Evolutionary conservation across 2,329 filamentous ascomycete species (phyloP).

Genomic region (Colletotrichum tanaceti): DNA sequence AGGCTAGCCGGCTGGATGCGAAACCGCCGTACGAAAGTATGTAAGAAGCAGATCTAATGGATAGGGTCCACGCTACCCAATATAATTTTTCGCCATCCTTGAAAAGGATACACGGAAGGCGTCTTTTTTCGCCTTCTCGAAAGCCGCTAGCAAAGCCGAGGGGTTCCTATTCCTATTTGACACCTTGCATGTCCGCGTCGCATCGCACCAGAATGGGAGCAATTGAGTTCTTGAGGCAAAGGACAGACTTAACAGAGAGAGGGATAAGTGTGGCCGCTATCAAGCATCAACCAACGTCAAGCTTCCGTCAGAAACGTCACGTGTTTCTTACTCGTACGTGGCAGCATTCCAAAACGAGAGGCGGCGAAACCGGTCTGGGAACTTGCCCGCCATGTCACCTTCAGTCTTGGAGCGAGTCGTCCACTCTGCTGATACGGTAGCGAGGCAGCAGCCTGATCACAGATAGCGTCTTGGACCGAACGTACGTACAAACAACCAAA

Average conservation of each 20-base stretch:
- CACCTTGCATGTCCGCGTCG: conserved; percentile 9
- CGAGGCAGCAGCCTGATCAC: neutral
- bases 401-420: neutral
- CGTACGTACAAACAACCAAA: neutral
- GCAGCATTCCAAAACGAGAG: conserved; percentile 25
- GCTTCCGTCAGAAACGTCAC: conserved; percentile 15
- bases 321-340: conserved; percentile 34
- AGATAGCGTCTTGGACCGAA: neutral
- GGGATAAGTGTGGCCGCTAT: conserved; percentile 1
- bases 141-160: conserved; percentile 4
- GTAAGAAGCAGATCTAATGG: conserved; percentile 38
- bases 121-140: conserved; percentile 14
- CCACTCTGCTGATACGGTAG: neutral
- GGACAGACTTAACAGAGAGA: neutral
- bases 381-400: conserved; percentile 16
- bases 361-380: conserved; percentile 26
- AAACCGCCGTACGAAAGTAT: conserved; percentile 22
- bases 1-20: conserved; percentile 1
- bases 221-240: conserved; percentile 20
- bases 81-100: conserved; percentile 37
- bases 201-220: conserved; percentile 12
- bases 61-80: conserved; percentile 24
- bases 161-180: neutral
- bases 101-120: conserved; percentile 25
- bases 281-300: conserved; percentile 1